These are phyloP conservation scores for Oryza longistaminata DNA, from an alignment of 176 grass and related monocot species.

Conservation along the genomic window DNA sequence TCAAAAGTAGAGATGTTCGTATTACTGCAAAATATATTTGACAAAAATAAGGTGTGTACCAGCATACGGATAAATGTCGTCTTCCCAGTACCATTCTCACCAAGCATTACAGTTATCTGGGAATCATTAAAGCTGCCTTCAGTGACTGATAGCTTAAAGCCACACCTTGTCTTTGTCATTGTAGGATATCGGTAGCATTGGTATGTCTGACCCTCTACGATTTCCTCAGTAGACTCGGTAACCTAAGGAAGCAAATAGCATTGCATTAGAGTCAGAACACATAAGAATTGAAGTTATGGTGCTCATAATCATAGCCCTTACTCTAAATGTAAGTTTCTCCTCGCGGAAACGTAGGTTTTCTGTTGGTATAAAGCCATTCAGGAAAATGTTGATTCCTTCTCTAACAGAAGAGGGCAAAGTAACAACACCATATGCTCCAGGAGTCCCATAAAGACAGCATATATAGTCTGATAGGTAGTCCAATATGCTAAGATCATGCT, in stretches of 20 bases:
- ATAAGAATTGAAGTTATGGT: not conserved
- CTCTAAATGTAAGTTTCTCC: slow-evolving; percentile 83
- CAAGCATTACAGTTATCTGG: slow-evolving; percentile 80
- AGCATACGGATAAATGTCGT: slow-evolving; percentile 80
- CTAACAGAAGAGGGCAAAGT: slow-evolving; percentile 74
- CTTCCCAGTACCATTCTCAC: slow-evolving; percentile 82
- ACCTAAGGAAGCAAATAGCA: slow-evolving; percentile 45
- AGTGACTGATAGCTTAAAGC: slow-evolving; percentile 60
- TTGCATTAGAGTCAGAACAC: slow-evolving; percentile 7
- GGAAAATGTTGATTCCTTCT: slow-evolving; percentile 86
- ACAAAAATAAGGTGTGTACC: slow-evolving; percentile 42
- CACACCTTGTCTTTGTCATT: slow-evolving; percentile 62
- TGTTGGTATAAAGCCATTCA: slow-evolving; percentile 74
- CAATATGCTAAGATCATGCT: slow-evolving; percentile 69
- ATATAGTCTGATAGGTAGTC: slow-evolving; percentile 84
- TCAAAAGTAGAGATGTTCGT: not conserved
- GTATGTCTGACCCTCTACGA: slow-evolving; percentile 66
- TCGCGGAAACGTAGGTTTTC: slow-evolving; percentile 76
- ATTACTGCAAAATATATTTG: not conserved
- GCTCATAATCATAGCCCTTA: slow-evolving; percentile 15
- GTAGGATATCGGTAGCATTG: slow-evolving; percentile 75
- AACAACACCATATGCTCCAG: slow-evolving; percentile 75
- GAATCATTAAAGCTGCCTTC: slow-evolving; percentile 73
- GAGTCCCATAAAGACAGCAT: slow-evolving; percentile 82
- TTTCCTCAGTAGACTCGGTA: slow-evolving; percentile 64